phyloP scores from a whole-genome alignment of 345 rosid species.

The Microthlaspi erraticum region DNA sequence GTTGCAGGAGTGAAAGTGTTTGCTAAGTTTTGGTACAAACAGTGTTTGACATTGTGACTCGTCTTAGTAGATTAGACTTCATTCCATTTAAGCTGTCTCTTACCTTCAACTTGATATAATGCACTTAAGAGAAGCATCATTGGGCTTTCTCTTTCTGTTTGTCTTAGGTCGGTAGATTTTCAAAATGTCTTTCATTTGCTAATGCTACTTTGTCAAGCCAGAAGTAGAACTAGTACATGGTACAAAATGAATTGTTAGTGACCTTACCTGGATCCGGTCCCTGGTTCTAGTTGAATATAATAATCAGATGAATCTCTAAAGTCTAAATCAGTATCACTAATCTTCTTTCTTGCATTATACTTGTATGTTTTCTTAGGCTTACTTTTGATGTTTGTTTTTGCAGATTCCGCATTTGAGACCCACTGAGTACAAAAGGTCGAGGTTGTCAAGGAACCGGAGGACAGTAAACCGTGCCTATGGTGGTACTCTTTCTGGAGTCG shows the following conservation, averaged over 20 bases:
- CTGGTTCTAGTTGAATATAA: background rate
- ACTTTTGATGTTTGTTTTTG: background rate
- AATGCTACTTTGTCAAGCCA: background rate
- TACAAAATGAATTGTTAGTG: background rate
- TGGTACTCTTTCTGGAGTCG: conserved; percentile 77
- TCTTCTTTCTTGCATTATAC: background rate
- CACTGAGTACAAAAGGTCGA: conserved; percentile 77
- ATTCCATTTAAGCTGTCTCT: background rate
- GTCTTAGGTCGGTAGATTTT: background rate
- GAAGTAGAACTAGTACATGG: background rate
- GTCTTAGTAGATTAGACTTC: background rate
- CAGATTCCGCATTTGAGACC: conserved; percentile 93
- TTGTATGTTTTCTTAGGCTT: too few species aligned
- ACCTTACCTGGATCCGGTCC: background rate
- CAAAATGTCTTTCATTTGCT: background rate
- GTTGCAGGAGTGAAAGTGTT: background rate
- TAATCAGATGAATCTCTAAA: background rate
- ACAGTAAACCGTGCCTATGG: conserved; percentile 88
- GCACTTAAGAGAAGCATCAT: background rate
- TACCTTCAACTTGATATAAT: background rate
- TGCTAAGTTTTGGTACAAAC: background rate
- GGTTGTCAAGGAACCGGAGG: conserved; percentile 73
- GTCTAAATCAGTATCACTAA: background rate
- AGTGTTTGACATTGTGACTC: background rate
- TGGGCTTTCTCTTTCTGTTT: background rate